phyloP scores from a whole-genome alignment of 106 monocot species.

The Apostasia shenzhenica region DNA sequence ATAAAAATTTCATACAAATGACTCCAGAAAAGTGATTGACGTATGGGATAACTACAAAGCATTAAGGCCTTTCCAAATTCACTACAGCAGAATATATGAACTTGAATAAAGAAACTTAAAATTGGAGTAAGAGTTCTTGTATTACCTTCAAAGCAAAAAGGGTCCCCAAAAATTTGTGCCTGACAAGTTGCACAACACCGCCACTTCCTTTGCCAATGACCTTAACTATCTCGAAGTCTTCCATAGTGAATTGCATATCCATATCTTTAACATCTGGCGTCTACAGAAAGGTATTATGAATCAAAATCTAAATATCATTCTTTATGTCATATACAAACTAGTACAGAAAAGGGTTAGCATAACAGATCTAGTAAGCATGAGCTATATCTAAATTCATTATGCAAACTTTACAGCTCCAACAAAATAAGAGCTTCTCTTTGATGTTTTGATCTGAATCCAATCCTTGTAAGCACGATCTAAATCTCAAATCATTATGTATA shows the following conservation, averaged over 20 bases:
- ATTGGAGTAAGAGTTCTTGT: neutral
- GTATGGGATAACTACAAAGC: neutral
- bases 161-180: conserved; percentile 75
- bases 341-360: no score
- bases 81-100: neutral
- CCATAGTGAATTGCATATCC: conserved; percentile 50
- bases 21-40: neutral
- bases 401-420: no score
- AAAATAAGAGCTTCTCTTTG: no score
- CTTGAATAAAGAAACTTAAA: neutral
- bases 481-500: no score
- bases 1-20: no score
- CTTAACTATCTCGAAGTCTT: conserved; percentile 83
- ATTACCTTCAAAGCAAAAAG: conserved; percentile 86
- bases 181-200: conserved; percentile 93
- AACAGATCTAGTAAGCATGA: no score
- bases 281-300: conserved; percentile 14
- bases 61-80: neutral
- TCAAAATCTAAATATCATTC: neutral
- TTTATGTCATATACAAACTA: no score
- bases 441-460: no score
- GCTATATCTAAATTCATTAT: no score
- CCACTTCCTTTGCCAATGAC: conserved; percentile 98
- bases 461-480: no score
- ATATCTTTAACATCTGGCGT: conserved; percentile 42